Evolutionary conservation across 2,329 filamentous ascomycete genomes (phyloP).

Genomic region (Fusarium pseudoanthophilum): DNA sequence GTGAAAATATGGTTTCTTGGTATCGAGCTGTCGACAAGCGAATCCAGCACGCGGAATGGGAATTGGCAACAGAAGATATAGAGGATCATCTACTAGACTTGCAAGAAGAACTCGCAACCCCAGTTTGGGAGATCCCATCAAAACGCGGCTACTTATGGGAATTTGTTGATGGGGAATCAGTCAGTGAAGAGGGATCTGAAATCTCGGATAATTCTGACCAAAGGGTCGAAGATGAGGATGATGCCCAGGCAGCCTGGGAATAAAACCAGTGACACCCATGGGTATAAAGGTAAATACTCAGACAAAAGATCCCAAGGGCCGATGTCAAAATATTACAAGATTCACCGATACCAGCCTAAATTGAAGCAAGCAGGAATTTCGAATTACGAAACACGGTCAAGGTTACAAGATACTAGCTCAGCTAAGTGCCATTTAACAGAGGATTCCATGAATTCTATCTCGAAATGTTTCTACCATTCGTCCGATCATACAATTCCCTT

Average conservation of each 20-base stretch:
- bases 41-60: not conserved
- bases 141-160: not conserved
- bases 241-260: not conserved
- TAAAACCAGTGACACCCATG: fast-evolving
- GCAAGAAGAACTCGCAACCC: not conserved
- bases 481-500: not conserved
- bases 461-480: not conserved
- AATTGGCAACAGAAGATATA: slow-evolving; percentile 6
- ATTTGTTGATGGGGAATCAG: not conserved
- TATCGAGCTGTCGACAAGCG: slow-evolving; percentile 23
- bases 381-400: not conserved
- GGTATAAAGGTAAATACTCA: too few species aligned
- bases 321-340: not conserved
- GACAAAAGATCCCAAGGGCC: fast-evolving
- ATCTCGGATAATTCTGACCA: not conserved
- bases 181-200: not conserved
- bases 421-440: fast-evolving
- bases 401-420: not conserved
- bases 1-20: not conserved
- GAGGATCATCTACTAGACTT: slow-evolving; percentile 11
- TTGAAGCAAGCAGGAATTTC: not conserved
- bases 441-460: too few species aligned
- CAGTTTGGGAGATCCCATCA: not conserved
- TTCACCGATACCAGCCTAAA: not conserved
- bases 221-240: not conserved